Base-by-base conservation (phyloP, 2,329 filamentous ascomycete species). In the Ophiostoma himal-ulmi region DNA sequence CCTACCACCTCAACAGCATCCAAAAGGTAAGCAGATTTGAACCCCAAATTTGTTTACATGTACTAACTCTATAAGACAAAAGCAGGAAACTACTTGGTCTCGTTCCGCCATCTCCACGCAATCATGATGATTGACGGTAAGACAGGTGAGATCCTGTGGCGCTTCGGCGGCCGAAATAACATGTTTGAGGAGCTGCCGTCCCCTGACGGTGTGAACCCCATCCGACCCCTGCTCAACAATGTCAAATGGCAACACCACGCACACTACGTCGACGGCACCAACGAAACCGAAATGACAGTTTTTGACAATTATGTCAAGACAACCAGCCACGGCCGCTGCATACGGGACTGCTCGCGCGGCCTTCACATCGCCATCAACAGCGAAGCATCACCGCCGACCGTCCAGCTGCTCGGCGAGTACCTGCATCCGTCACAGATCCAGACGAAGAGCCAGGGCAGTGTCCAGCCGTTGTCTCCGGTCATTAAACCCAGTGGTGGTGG, bases 291-390 rank as follows among this genome's bases (percentile, higher is more conserved):
- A 4, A 74, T 82, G 2, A 79, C 82, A 0, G 77, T 85, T 69
- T 85, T 81, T 75, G 83, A 85, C 76, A 85, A 85, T 75, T 81
- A 80, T 26, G 82, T 79, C 54, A 81, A 83, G 72, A 80, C 78
- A 41, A 80, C 77, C 70, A 81, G 82, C 74, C 73, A 75, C 67
- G 74, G 73, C 30, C 65, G 70, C 13, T 72, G 71, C 48, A 77
- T 76, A 34, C 60, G 70, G 17, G 74, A 76, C 68, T 76, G 76
- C 54, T 80, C 78, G 48, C 82, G 82, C 39, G 85, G 81, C 13
- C 77, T 82, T 76, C 80, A 82, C 72, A 77, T 84, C 71, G 77
- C 75, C 14, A 78, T 84, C 70, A 81, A 84, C 75, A n/a, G 30
- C n/a, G 20, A 22, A 10, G 62, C 81, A 81, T 69, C 76, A 77